Evolutionary conservation across 2,329 filamentous ascomycete species (phyloP), one percentile per base, ranked within the genome.

Genomic region (Talaromyces sp.): DNA sequence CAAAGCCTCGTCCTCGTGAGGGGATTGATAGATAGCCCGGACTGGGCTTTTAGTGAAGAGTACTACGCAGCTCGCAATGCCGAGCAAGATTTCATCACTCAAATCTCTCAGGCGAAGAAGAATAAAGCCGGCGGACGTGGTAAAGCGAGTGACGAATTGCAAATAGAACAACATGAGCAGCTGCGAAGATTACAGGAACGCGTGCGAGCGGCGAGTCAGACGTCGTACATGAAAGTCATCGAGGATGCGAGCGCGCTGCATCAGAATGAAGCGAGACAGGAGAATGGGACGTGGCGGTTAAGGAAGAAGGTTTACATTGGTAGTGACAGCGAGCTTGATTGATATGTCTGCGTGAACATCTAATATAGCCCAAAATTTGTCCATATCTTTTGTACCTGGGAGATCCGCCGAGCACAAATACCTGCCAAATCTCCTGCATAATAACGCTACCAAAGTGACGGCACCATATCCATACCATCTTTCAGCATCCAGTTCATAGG

Each of bases 1-100:
- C 68, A 73, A 21, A 70, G 74, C n/a, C 71, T 83, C 3, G 75
- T 83, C 2, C 74, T 84, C 3, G 80, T 83, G 7, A 74, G 80
- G 42, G 82, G 82, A 1, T 71, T 72, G 25, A 65, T 79, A 12
- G 78, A 80, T 68, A 78, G 75, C 44, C 78, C 78, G 6, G 76
- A 77, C 60, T 80, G 78, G 78, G 77, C 77, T 2, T 70, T 80
- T 56, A 75, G 73, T 57, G 78, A 80, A 66, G 76, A 78, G 25
- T 77, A 77, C 63, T 69, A 78, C 55, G 71, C 74, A 9, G 76
- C 76, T 0, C 71, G 73, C 42, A 72, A 76, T 5, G 75, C 74
- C 21, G 73, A 76, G 56, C 68, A 72, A 39, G 70, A 71, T 7
- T 71, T 75, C 58, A 71, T 72, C 44, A 64, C 66, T 46, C 63